Evolutionary conservation across 78 protist genomes (phyloP), one percentile per base, ranked within the genome.

Genomic region (Dictyostelium purpureum): DNA sequence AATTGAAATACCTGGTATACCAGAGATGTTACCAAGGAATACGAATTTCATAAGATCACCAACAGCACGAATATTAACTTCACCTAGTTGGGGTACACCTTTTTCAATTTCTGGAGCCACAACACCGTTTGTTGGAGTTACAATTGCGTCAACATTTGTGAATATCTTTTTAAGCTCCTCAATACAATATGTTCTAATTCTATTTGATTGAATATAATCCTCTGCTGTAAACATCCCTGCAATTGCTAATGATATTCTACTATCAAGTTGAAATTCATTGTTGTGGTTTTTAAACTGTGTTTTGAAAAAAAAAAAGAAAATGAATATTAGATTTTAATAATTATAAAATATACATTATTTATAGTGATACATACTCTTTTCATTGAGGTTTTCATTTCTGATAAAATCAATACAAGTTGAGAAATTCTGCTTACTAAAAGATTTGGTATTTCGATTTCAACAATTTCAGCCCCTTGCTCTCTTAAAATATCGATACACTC

Each of bases 1-100:
- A 14, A 94, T 37, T 6, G 85, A 1, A 4, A 93, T 75, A 33
- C 90, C 96, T 9, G 97, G 97, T 1, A 96, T 35, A 42, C 97
- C 97, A 49, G 81, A 57, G 0, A 88, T 76, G 26, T 88, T 88
- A 0, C 87, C 94, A 52, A 88, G 31, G 33, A 76, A 88, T 10
- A 65, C 61, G 71, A 51, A 88, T 37, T 76, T 88, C 94, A 88
- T 88, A 9, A 88, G 49, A 26, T 74, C 74, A 12, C 81, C 92
- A 4, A 85, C 71, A 9, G 19, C 47, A 42, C 16, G 31, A 26
- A 85, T 19, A 59, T 85, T 85, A 19, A 70, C 45, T 77, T 73
- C 92, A 57, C 92, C 92, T 6, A 0, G 14, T 14, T 43, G 9
- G 4, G 73, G 56, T 21, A 35, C 81, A 57, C n/a, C 19, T 37